Evolutionary conservation across 306 rosid species (phyloP).

Genomic region (Senna tora): DNA sequence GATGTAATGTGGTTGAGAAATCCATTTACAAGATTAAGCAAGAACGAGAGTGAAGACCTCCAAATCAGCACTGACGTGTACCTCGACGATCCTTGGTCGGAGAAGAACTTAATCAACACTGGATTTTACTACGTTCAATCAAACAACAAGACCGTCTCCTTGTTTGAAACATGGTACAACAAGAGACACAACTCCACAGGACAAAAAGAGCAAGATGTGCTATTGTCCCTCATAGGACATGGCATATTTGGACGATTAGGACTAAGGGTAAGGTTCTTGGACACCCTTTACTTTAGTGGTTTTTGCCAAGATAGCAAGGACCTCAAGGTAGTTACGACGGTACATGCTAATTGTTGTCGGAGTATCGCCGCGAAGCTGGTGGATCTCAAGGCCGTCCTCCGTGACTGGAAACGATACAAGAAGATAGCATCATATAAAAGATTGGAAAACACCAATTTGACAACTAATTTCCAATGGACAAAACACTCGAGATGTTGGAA

Average conservation of each 20-base stretch:
- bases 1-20: constrained; percentile 87
- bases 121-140: constrained; percentile 72
- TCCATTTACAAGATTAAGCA: constrained; percentile 62
- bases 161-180: constrained; percentile 73
- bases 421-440: constrained; percentile 27
- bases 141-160: constrained; percentile 65
- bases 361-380: constrained; percentile 62
- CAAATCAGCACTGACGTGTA: constrained; percentile 68
- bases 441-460: constrained; percentile 25
- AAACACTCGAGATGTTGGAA: constrained; percentile 48
- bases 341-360: constrained; percentile 87
- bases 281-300: constrained; percentile 78
- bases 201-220: constrained; percentile 79
- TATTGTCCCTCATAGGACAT: constrained; percentile 36
- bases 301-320: constrained; percentile 78
- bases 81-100: constrained; percentile 57
- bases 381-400: constrained; percentile 51
- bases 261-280: constrained; percentile 67
- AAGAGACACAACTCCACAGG: constrained; percentile 60
- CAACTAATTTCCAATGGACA: constrained; percentile 45
- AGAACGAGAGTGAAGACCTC: constrained; percentile 55
- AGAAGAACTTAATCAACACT: constrained; percentile 58
- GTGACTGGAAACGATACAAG: constrained; percentile 73
- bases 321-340: constrained; percentile 51
- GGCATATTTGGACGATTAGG: constrained; percentile 51